Evolutionary conservation across 176 grass and related monocot genomes (phyloP), one percentile per base, ranked within the genome.

Genomic region (Carex parvula): DNA sequence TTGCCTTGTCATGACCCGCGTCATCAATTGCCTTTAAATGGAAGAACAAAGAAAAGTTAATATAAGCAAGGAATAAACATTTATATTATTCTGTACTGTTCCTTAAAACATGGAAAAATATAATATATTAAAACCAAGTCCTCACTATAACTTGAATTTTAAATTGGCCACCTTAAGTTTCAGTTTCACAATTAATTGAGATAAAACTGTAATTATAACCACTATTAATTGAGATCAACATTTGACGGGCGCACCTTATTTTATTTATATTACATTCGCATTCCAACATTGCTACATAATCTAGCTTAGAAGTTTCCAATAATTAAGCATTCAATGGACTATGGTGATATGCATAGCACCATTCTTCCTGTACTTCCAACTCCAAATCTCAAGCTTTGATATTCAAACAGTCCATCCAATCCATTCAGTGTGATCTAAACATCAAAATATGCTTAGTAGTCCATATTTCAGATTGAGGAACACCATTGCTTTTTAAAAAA

Each of bases 1-100:
- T 92, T 80, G 93, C 91, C 86, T 98, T 98, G 82, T 95, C 96
- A 81, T 98, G 96, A 41, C 96, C 91, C 20, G 96, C 93, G 70
- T 98, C 96, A 35, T 95, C 93, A 81, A 98, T 98, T 42, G 93
- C 96, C 96, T 98, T 76, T 17, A 2, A 29, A 76, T 76, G 72
- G 22, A 55, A 32, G 48, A 55, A 16, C 22, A 76, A 76, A 83
- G 22, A 81, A 72, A 0, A 8, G 0, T 72, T 13, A 72, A 72
- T 72, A 72, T 48, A 12, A 72, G 39, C 69, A 72, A 48, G 65
- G 14, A 39, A 69, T 65, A 42, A 24, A 62, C 7, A 21, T 22
- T 48, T 11, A 11, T 72, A 21, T 5, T 18, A 48, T 72, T 21
- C 3, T 10, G 20, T 62, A 62, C 8, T 62, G 20, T 62, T 22